These are phyloP conservation scores for slime mould (Dictyostelium discoideum) DNA, from an alignment of 78 protist species.

Conservation along the genomic window DNA sequence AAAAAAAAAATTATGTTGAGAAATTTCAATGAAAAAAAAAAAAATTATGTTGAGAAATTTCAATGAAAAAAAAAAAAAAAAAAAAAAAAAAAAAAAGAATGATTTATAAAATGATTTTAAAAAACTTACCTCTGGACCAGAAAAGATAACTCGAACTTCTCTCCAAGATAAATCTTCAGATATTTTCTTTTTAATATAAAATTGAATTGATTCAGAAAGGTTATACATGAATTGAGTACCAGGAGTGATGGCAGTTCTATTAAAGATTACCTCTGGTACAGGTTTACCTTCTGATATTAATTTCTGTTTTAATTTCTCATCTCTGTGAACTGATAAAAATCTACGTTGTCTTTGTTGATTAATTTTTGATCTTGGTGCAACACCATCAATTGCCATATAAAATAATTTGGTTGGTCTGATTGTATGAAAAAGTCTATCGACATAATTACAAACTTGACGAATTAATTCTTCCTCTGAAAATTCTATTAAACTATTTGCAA, in stretches of 20 bases:
- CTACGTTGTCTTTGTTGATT: constrained; percentile 97
- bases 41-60: neutral
- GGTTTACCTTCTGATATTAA: constrained; percentile 46
- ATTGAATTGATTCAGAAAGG: constrained; percentile 87
- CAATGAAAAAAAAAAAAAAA: neutral
- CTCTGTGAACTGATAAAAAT: constrained; percentile 94
- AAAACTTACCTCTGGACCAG: constrained; percentile 78
- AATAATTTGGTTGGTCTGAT: constrained; percentile 98
- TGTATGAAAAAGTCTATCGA: constrained; percentile 95
- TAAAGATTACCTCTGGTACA: constrained; percentile 70
- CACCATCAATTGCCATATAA: constrained; percentile 98
- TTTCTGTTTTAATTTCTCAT: constrained; percentile 53
- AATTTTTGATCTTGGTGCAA: constrained; percentile 99
- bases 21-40: neutral
- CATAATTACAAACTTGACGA: constrained; percentile 89
- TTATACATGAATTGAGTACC: constrained; percentile 98
- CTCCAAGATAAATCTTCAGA: constrained; percentile 92
- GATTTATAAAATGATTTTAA: neutral
- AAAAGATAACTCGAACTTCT: constrained; percentile 77
- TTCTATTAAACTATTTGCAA: constrained; percentile 2
- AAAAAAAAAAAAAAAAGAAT: too few relatives aligned
- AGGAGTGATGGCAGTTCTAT: constrained; percentile 98
- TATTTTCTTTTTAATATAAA: constrained; percentile 88
- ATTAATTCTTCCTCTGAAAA: constrained; percentile 91
- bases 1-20: too few relatives aligned